Percentiles rank a stretch among this genome's conserved stretches.
Conservation (phyloP, 495 filamentous ascomycete genomes). For the Trichocladium uniseriatum region DNA sequence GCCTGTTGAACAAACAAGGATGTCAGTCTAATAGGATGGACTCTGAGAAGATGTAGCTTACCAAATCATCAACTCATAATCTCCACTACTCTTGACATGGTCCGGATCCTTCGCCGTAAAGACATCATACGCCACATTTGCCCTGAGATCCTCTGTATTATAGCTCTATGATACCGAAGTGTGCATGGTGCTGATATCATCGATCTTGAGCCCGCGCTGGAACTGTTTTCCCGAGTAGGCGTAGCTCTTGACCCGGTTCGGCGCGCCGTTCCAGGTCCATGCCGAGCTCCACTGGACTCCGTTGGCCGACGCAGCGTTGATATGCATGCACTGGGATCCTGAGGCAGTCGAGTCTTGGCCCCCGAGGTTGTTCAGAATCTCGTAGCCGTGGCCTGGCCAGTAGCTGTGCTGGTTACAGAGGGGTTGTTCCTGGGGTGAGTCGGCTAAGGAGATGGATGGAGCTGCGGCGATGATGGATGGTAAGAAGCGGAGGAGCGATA, state of each 20-base stretch:
- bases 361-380: slow-evolving; percentile 42
- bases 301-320: slow-evolving; percentile 23
- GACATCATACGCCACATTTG: slow-evolving; percentile 42
- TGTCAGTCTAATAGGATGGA: no score
- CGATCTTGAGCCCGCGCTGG: slow-evolving; percentile 28
- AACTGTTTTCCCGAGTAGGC: slow-evolving; percentile 26
- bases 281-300: slow-evolving; percentile 32
- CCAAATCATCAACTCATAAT: slow-evolving; percentile 47
- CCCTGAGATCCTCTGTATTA: slow-evolving; percentile 31
- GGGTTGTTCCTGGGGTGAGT: no score
- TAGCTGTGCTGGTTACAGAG: slow-evolving; percentile 35
- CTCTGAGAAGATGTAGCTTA: slow-evolving; percentile 13
- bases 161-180: slow-evolving; percentile 36
- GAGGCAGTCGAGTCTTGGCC: slow-evolving; percentile 26
- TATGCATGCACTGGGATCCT: slow-evolving; percentile 37
- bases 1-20: slow-evolving; percentile 19
- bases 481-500: no score
- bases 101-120: slow-evolving; percentile 41
- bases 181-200: slow-evolving; percentile 28
- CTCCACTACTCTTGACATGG: slow-evolving; percentile 36
- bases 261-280: slow-evolving; percentile 37
- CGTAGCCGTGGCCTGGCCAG: slow-evolving; percentile 29
- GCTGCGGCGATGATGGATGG: no score
- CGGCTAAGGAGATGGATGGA: no score
- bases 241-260: slow-evolving; percentile 40